A percentile compares a stretch with the other conserved stretches of the same genome.
phyloP scores from a whole-genome alignment of 129 eudicot genomes.

The Centrapalus pauciflorus region DNA sequence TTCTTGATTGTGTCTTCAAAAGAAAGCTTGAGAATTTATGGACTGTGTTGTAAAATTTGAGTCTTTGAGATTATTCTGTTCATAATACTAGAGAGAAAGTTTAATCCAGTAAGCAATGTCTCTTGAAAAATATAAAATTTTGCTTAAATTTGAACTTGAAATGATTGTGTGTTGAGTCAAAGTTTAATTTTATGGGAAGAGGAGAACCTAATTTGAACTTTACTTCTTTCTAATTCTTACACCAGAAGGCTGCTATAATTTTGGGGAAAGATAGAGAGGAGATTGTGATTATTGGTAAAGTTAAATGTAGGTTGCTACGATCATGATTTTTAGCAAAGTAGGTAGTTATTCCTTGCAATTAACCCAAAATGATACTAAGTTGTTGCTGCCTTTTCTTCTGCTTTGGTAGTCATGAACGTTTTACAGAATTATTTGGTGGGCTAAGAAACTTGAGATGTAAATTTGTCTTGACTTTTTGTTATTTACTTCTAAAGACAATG shows the following conservation, averaged over 20 bases:
- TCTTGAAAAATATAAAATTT: background rate
- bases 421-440: background rate
- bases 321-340: too few relatives aligned
- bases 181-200: background rate
- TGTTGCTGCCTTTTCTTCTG: background rate
- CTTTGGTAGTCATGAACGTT: background rate
- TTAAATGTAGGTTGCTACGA: too few relatives aligned
- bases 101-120: background rate
- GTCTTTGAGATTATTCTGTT: background rate
- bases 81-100: background rate
- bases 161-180: background rate
- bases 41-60: background rate
- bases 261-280: too few relatives aligned
- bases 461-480: background rate
- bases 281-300: too few relatives aligned
- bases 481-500: too few relatives aligned
- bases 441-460: background rate
- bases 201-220: too few relatives aligned
- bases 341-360: too few relatives aligned
- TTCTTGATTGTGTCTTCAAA: background rate
- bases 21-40: background rate
- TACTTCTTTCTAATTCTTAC: too few relatives aligned
- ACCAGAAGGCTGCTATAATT: too few relatives aligned
- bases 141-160: background rate
- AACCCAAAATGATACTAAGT: background rate